Conservation (phyloP, 148 eudicot species). For the Amaranthus hypochondriacus region DNA sequence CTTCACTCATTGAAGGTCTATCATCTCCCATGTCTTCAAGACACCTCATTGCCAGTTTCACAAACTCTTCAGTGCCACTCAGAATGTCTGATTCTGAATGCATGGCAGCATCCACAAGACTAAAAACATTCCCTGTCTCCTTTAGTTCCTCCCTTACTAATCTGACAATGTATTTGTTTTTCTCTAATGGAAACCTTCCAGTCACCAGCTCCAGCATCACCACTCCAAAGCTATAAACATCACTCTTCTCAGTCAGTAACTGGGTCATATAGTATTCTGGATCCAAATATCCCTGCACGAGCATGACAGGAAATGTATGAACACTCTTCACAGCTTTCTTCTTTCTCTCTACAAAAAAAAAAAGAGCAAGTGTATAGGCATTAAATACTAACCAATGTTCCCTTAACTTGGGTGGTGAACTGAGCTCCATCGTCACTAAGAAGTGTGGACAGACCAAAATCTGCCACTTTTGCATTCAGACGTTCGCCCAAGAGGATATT, state of each 20-base stretch:
- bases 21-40: conserved; percentile 46
- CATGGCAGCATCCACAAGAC: conserved; percentile 44
- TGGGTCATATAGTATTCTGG: conserved; percentile 71
- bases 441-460: conserved; percentile 79
- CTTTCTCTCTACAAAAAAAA: background rate
- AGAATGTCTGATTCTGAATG: conserved; percentile 23
- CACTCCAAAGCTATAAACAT: conserved; percentile 57
- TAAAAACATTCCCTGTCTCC: conserved; percentile 30
- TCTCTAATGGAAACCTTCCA: conserved; percentile 48
- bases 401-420: conserved; percentile 92
- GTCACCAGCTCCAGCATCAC: conserved; percentile 56
- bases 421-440: conserved; percentile 52
- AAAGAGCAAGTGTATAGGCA: background rate
- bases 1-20: conserved; percentile 59
- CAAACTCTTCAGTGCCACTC: conserved; percentile 41
- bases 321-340: background rate
- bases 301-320: background rate
- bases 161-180: conserved; percentile 53
- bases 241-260: conserved; percentile 56
- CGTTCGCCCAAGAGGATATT: conserved; percentile 74
- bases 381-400: conserved; percentile 65
- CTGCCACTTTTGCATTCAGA: conserved; percentile 83
- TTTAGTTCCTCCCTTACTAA: conserved; percentile 43
- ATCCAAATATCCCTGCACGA: conserved; percentile 59
- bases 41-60: conserved; percentile 52